These are phyloP conservation scores for Acacia concinna DNA, from an alignment of 331 rosid species.

Conservation along the genomic window DNA sequence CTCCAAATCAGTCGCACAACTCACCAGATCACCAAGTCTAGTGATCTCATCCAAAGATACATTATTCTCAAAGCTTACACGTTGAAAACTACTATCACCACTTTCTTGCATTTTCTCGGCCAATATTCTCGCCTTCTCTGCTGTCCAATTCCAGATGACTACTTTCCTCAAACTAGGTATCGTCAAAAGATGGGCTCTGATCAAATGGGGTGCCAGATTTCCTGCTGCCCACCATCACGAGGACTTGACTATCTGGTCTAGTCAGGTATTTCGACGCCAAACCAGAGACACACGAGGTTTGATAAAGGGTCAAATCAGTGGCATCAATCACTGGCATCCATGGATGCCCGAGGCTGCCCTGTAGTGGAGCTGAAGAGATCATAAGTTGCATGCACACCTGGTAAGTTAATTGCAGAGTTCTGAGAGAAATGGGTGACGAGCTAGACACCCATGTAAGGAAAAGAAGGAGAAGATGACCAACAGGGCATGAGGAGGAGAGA, in stretches of 20 bases:
- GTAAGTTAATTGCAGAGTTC: constrained; percentile 61
- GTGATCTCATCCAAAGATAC: constrained; percentile 63
- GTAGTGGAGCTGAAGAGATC: constrained; percentile 71
- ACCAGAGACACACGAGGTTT: constrained; percentile 78
- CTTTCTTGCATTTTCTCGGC: constrained; percentile 46
- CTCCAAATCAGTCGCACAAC: constrained; percentile 91
- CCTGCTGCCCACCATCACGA: constrained; percentile 89
- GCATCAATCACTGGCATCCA: no score
- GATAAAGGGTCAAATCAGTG: constrained; percentile 61
- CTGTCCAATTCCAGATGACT: constrained; percentile 80
- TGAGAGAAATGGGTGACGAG: constrained; percentile 78
- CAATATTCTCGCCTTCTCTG: constrained; percentile 58
- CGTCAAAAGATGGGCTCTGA: constrained; percentile 71
- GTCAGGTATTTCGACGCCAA: constrained; percentile 65
- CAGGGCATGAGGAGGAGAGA: constrained; percentile 75
- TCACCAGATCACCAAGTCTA: constrained; percentile 68
- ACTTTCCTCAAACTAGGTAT: constrained; percentile 69
- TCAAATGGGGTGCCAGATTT: constrained; percentile 79
- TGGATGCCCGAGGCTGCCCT: constrained; percentile 71
- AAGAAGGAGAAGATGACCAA: constrained; percentile 67
- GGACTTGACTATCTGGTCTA: constrained; percentile 51
- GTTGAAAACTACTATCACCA: constrained; percentile 40
- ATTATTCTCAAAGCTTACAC: constrained; percentile 57
- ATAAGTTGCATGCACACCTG: constrained; percentile 76
- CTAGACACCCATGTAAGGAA: constrained; percentile 79